Percentiles rank a stretch among this genome's conserved stretches.
phyloP scores from a whole-genome alignment of 371 early-diverging fungal species.

The Apophysomyces elegans region DNA sequence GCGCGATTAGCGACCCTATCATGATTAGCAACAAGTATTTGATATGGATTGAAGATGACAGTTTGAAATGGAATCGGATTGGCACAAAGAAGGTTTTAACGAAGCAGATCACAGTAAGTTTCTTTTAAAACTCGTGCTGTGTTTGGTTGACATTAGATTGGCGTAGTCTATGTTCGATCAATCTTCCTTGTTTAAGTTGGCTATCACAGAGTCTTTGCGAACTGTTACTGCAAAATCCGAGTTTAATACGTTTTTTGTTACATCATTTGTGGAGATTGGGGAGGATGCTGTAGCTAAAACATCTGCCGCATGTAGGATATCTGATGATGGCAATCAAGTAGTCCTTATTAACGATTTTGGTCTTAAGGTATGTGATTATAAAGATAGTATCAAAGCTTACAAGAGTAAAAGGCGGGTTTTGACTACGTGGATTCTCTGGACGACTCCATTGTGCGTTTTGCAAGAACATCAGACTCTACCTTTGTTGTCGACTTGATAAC shows the following conservation, averaged over 20 bases:
- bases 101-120: constrained; percentile 26
- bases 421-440: constrained; percentile 26
- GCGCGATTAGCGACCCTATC: constrained; percentile 19
- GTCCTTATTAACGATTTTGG: constrained; percentile 26
- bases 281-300: constrained; percentile 13
- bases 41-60: constrained; percentile 41
- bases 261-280: constrained; percentile 9
- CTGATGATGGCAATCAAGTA: constrained; percentile 19
- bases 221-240: not conserved
- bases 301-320: constrained; percentile 26
- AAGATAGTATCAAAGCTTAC: not conserved
- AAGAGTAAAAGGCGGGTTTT: constrained; percentile 17
- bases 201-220: constrained; percentile 12
- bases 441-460: constrained; percentile 16
- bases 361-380: constrained; percentile 22
- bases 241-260: constrained; percentile 7
- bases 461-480: constrained; percentile 13
- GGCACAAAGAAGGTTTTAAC: constrained; percentile 30
- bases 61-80: constrained; percentile 41
- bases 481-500: constrained; percentile 14
- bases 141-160: not conserved
- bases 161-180: constrained; percentile 18
- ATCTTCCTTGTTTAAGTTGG: constrained; percentile 16
- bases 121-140: not conserved
- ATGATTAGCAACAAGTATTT: constrained; percentile 27